Conservation (phyloP, 1,139 yeast genomes). For the Kodamaea plutei region DNA sequence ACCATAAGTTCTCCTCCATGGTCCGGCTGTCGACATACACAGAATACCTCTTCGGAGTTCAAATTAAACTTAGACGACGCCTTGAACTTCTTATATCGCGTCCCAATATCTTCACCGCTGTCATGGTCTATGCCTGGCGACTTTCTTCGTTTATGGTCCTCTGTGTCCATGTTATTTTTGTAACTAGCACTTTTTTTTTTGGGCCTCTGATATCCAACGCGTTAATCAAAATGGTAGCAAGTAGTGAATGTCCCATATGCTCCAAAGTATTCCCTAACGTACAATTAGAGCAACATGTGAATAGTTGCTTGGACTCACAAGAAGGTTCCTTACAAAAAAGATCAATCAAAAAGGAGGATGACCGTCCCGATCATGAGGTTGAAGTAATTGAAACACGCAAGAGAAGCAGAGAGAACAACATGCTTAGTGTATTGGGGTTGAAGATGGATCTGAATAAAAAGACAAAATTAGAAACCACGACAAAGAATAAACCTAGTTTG, state of each 20-base stretch:
- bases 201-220: not conserved
- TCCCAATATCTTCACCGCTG: slow-evolving; percentile 37
- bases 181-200: slow-evolving; percentile 1
- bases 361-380: slow-evolving; percentile 4
- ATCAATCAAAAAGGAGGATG: not conserved
- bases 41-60: slow-evolving; percentile 63
- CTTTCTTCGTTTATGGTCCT: slow-evolving; percentile 1
- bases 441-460: slow-evolving; percentile 24
- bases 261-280: slow-evolving; percentile 18
- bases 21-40: slow-evolving; percentile 79
- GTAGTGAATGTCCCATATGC: slow-evolving; percentile 36
- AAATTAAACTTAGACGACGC: slow-evolving; percentile 43
- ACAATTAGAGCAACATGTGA: slow-evolving; percentile 40
- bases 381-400: slow-evolving; percentile 1
- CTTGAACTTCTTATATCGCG: slow-evolving; percentile 41
- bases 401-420: slow-evolving; percentile 13
- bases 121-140: slow-evolving; percentile 4
- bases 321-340: slow-evolving; percentile 11
- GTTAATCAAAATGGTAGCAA: slow-evolving; percentile 5
- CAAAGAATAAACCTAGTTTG: slow-evolving; percentile 25
- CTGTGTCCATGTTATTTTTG: slow-evolving; percentile 2
- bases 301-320: slow-evolving; percentile 30
- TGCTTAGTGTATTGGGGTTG: slow-evolving; percentile 30
- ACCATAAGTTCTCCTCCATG: slow-evolving; percentile 79
- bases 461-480: slow-evolving; percentile 14